Base-by-base conservation (phyloP, 768 basidiomycete species). In the Trametes villosa region DNA sequence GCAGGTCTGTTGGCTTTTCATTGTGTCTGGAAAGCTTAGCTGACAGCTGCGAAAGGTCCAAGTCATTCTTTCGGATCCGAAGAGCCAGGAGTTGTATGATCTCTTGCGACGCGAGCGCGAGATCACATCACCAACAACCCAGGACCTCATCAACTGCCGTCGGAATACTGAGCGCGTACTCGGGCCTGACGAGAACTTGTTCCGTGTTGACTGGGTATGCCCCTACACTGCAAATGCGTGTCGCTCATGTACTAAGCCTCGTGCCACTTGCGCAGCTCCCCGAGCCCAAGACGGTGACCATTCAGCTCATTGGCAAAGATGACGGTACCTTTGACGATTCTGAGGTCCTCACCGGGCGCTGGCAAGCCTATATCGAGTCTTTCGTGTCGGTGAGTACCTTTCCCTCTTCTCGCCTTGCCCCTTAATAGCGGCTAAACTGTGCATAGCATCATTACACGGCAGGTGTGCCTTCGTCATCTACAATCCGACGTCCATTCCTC, bases 221-320 rank as follows among this genome's bases (percentile, higher is more conserved):
- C 20, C 13, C 22, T 9, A 44, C 13, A n/a, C 55, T 24, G 29
- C 41, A 38, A 44, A 3, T 45, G 12, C 17, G 13, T 30, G 22
- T 22, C 26, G 1, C 12, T 27, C 18, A 42, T 3, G n/a, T n/a
- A n/a, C n/a, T n/a, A n/a, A n/a, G n/a, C n/a, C 20, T n/a, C 18
- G 34, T 18, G 41, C 47, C 24, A n/a, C n/a, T n/a, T 17, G 56
- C 27, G 7, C 55, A 93, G 91, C 76, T 89, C 3, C 83, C 86
- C 1, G 83, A 86, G 48, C 78, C 83, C 9, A 90, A 85, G 67
- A 83, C 78, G 31, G 81, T 89, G 75, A 88, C 89, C 0, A 76
- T 91, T 53, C 90, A 92, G 70, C 74, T 93, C 26, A 82, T 92
- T 53, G 89, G 89, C 13, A 92, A 92, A 68, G 91, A 92, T 53